Evolutionary conservation across 2,329 filamentous ascomycete species (phyloP), one percentile per base, ranked within the genome.

Genomic region (Aquanectria penicillioides): DNA sequence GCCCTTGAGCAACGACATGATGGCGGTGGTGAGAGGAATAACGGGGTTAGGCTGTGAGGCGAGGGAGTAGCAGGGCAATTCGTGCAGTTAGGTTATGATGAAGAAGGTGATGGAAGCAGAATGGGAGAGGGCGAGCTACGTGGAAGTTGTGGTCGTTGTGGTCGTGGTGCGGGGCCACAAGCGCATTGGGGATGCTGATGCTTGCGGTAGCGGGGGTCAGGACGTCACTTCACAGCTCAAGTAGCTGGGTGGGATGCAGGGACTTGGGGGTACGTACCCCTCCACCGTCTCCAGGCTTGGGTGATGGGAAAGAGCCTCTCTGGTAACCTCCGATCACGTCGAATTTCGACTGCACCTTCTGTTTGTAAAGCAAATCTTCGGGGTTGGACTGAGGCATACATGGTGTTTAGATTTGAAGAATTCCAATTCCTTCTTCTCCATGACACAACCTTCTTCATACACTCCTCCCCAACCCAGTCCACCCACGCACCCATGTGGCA

Each of bases 1-100:
- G 57, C 83, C 84, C 71, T 87, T 87, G 75, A 83, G 78, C 58
- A 81, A 80, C 76, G 82, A 69, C 64, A 69, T 71, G 37, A 26
- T 53, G 53, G 26, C 15, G 29, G 22, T 22, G 20, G 22, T 18
- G 38, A 18, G 22, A 6, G 28, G 6, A 13, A 7, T 10, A 29
- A 38, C 23, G 12, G 8, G 9, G 31, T 9, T n/a, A n/a, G 11
- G 15, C 2, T n/a, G 20, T 41, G 29, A 38, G 13, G 31, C 25
- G 23, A 36, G 11, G 38, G 36, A 23, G 4, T n/a, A 18, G 31
- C 33, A 29, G 34, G 34, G 12, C 18, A 34, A 25, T 25, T 23
- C 47, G 40, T 33, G 11, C 25, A 29, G 71, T 81, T 62, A 20
- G 66, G 49, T 57, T 54, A 50, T 26, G 37, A 53, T 48, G 23